Evolutionary conservation across 768 basidiomycete genomes (phyloP).

Genomic region (Boletus sp.): DNA sequence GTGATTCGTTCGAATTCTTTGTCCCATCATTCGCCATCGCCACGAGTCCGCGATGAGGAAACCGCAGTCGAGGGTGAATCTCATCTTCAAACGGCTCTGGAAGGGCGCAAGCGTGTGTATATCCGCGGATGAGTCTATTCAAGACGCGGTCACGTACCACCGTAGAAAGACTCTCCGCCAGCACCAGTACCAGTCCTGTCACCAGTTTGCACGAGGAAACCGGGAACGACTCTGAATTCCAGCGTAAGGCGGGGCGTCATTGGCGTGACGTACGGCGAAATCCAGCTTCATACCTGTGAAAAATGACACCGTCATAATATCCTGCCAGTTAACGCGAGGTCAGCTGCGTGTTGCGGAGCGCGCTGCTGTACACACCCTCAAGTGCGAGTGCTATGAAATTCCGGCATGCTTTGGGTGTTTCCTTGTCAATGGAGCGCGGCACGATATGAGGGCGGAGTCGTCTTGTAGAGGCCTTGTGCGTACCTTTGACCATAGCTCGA

Average conservation of each 20-base stretch:
- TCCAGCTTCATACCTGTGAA: conserved; percentile 66
- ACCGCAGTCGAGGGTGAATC: conserved; percentile 87
- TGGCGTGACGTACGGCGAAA: background rate
- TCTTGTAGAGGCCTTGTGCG: conserved; percentile 1
- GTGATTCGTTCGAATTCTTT: conserved; percentile 89
- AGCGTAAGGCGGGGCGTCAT: background rate
- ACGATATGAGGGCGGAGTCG: background rate
- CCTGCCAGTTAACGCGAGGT: conserved; percentile 45
- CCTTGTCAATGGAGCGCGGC: conserved; percentile 40
- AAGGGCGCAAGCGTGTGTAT: background rate
- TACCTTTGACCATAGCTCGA: conserved; percentile 93
- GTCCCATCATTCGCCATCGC: conserved; percentile 91
- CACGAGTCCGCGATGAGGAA: conserved; percentile 85
- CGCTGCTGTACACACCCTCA: conserved; percentile 63
- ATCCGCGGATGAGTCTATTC: background rate
- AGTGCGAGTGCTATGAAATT: conserved; percentile 87
- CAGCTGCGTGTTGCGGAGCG: background rate
- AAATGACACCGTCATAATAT: conserved; percentile 94
- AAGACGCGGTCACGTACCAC: conserved; percentile 49
- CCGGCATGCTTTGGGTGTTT: conserved; percentile 92
- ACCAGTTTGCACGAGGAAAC: conserved; percentile 93
- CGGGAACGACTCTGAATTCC: conserved; percentile 68
- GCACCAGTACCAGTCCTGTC: conserved; percentile 89
- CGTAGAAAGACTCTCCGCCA: conserved; percentile 94
- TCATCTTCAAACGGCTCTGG: conserved; percentile 93